Conservation (phyloP, 768 basidiomycete genomes). For the Suillus clintonianus region DNA sequence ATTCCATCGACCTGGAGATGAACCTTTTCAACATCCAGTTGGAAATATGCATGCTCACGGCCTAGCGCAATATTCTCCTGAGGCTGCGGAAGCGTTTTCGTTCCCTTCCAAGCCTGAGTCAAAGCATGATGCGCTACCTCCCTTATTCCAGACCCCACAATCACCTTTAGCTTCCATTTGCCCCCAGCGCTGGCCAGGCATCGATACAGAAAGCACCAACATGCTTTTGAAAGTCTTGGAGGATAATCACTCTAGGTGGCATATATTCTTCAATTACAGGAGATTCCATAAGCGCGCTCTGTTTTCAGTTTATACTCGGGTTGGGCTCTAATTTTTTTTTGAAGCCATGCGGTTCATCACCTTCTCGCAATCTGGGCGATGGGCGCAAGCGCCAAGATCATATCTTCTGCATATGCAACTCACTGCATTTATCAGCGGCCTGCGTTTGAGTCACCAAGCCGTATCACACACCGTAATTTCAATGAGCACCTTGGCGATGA, state of each 20-base stretch:
- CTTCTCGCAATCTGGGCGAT: conserved; percentile 19
- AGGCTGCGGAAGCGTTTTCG: conserved; percentile 16
- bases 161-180: conserved; percentile 10
- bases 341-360: conserved; percentile 18
- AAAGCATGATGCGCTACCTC: background rate
- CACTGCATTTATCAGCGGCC: conserved; percentile 34
- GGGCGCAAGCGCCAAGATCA: conserved; percentile 27
- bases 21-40: conserved; percentile 21
- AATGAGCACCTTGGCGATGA: conserved; percentile 58
- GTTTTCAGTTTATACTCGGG: background rate
- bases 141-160: conserved; percentile 8
- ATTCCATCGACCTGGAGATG: conserved; percentile 16
- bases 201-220: conserved; percentile 25
- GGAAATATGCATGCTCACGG: conserved; percentile 22
- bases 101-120: conserved; percentile 2
- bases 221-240: conserved; percentile 21
- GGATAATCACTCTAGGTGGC: conserved; percentile 33
- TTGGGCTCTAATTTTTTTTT: background rate
- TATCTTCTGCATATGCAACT: conserved; percentile 39
- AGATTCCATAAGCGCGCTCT: conserved; percentile 36
- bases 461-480: conserved; percentile 50
- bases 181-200: conserved; percentile 31
- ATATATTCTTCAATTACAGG: conserved; percentile 37
- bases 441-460: conserved; percentile 43
- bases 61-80: conserved; percentile 23